Evolutionary conservation across 495 filamentous ascomycete species (phyloP).

Genomic region (Hypoxylon rickii): DNA sequence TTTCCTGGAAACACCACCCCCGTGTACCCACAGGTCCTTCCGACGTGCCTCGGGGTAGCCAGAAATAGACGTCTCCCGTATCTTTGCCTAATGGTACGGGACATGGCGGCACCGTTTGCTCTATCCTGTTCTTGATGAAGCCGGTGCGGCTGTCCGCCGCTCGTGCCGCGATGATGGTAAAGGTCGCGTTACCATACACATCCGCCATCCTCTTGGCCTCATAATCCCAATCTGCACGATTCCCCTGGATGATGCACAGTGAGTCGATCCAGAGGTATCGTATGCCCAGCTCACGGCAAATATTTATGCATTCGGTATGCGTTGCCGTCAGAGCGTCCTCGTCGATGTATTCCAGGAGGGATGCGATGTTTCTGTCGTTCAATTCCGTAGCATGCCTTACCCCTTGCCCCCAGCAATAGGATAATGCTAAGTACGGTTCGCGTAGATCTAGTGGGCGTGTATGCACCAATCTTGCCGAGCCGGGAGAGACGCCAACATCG

Average conservation of each 20-base stretch:
- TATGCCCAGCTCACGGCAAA: constrained; percentile 33
- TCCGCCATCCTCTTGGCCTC: constrained; percentile 31
- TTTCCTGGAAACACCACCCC: constrained; percentile 45
- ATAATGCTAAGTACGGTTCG: constrained; percentile 28
- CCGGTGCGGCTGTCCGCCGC: constrained; percentile 17
- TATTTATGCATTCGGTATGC: constrained; percentile 27
- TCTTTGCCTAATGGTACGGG: constrained; percentile 3
- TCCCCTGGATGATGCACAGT: constrained; percentile 36
- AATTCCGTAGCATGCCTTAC: constrained; percentile 17
- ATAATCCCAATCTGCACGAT: constrained; percentile 25
- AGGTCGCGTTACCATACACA: constrained; percentile 30
- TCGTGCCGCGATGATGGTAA: constrained; percentile 27
- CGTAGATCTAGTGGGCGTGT: neutral
- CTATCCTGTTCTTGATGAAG: constrained; percentile 1
- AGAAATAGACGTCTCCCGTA: constrained; percentile 6
- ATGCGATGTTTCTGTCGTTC: constrained; percentile 13
- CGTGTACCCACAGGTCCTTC: constrained; percentile 1
- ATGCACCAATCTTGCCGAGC: constrained; percentile 11
- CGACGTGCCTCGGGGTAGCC: neutral
- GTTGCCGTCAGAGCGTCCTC: constrained; percentile 22
- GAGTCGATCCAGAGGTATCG: constrained; percentile 38
- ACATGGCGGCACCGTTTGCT: constrained; percentile 5
- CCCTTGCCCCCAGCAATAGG: constrained; percentile 34
- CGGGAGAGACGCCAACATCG: constrained; percentile 11
- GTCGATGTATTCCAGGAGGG: constrained; percentile 22